Evolutionary conservation across 2,329 filamentous ascomycete genomes (phyloP).

Genomic region (Scedosporium aurantiacum): DNA sequence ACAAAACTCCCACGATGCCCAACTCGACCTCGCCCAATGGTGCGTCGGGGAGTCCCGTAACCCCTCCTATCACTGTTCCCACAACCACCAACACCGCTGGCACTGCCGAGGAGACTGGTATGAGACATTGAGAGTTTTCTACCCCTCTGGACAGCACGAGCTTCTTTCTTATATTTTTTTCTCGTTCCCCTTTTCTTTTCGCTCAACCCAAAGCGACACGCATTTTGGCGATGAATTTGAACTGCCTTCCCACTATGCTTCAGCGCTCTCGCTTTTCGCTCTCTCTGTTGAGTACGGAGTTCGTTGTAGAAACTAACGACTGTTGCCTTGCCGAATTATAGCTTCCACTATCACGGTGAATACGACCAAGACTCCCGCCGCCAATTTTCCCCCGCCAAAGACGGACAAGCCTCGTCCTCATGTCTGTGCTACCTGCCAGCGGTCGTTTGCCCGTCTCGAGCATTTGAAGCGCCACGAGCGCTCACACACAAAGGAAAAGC

Average conservation of each 20-base stretch:
- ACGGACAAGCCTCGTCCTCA: constrained; percentile 96
- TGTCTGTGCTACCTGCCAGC: constrained; percentile 79
- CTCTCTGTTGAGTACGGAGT: not conserved
- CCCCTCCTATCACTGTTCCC: constrained; percentile 3
- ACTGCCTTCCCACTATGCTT: too few relatives aligned
- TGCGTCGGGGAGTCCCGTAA: constrained; percentile 8
- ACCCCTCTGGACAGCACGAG: constrained; percentile 4
- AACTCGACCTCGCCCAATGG: constrained; percentile 6
- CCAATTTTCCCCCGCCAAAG: constrained; percentile 68
- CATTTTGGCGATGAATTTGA: too few relatives aligned
- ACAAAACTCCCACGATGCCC: constrained; percentile 7
- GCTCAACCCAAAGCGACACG: too few relatives aligned
- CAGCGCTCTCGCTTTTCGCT: not conserved
- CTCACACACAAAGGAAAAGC: constrained; percentile 98
- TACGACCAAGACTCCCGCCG: constrained; percentile 24
- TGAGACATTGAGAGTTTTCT: constrained; percentile 8
- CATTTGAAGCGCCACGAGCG: constrained; percentile 95
- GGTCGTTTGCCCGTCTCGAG: constrained; percentile 89
- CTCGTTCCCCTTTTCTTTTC: not conserved
- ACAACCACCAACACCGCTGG: constrained; percentile 5
- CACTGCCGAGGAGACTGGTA: constrained; percentile 8
- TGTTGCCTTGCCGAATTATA: constrained; percentile 12
- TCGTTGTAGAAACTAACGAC: not conserved
- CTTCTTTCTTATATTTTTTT: not conserved
- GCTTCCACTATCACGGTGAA: constrained; percentile 42